These are phyloP conservation scores for Musa beccarii DNA, from an alignment of 176 grass and related monocot species.

Conservation along the genomic window DNA sequence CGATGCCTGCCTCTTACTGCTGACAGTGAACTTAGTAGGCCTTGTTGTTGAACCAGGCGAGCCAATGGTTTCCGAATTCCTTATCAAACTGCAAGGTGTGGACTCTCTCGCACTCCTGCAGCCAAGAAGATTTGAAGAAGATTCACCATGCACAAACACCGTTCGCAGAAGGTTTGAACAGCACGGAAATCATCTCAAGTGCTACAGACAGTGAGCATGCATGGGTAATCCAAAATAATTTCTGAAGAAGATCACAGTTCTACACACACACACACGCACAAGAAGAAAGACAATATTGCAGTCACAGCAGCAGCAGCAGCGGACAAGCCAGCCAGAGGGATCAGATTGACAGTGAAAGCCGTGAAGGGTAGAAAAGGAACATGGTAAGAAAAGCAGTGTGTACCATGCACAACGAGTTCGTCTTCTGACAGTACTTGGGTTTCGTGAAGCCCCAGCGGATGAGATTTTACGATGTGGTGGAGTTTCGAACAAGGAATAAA, in stretches of 20 bases:
- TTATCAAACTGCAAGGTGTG: slow-evolving; percentile 29
- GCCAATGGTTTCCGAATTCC: slow-evolving; percentile 9
- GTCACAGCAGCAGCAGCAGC: too few species aligned
- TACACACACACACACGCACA: too few species aligned
- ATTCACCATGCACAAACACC: background rate
- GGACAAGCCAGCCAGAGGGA: too few species aligned
- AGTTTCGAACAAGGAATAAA: background rate
- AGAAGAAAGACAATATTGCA: too few species aligned
- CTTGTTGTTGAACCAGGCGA: slow-evolving; percentile 26
- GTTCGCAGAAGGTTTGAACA: background rate
- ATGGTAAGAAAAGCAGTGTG: too few species aligned
- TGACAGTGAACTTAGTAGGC: slow-evolving; percentile 2
- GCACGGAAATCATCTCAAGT: background rate
- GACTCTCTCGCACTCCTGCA: slow-evolving; percentile 31
- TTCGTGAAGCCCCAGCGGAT: too few species aligned
- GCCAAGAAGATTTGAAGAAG: background rate
- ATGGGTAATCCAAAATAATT: too few species aligned
- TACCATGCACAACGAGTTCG: too few species aligned
- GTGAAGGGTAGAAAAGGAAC: too few species aligned
- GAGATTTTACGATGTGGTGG: too few species aligned
- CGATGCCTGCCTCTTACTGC: background rate
- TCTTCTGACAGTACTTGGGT: background rate
- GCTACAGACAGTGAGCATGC: background rate
- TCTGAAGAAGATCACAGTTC: too few species aligned
- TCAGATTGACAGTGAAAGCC: too few species aligned